Conservation (phyloP, 495 filamentous ascomycete species). For the Baudoinia panamericana region DNA sequence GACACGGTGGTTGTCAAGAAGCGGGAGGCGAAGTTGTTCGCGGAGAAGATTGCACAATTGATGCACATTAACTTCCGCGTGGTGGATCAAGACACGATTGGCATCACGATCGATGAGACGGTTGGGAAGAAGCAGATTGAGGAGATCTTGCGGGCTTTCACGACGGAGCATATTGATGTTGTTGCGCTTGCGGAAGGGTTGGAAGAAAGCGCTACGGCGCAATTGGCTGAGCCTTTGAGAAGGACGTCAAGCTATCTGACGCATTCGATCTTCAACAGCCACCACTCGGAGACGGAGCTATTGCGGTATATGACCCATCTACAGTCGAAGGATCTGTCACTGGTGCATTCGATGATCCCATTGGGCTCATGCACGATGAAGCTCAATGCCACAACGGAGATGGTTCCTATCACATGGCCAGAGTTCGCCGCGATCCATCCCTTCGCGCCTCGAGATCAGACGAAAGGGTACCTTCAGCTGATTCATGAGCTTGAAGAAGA, state of each 20-base stretch:
- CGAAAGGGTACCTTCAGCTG: slow-evolving; percentile 55
- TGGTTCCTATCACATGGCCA: slow-evolving; percentile 75
- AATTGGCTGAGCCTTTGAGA: slow-evolving; percentile 36
- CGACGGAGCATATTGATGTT: slow-evolving; percentile 22
- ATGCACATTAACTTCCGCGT: slow-evolving; percentile 51
- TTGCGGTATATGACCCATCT: slow-evolving; percentile 90
- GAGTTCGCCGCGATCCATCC: slow-evolving; percentile 84
- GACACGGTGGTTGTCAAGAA: slow-evolving; percentile 70
- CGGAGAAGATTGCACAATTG: slow-evolving; percentile 39
- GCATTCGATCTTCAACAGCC: slow-evolving; percentile 91
- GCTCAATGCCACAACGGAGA: slow-evolving; percentile 90
- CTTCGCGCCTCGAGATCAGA: slow-evolving; percentile 50
- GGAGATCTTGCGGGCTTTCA: slow-evolving; percentile 41
- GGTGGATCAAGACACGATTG: slow-evolving; percentile 46
- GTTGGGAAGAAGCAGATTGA: slow-evolving; percentile 47
- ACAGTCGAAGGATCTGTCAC: slow-evolving; percentile 87
- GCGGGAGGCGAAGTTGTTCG: slow-evolving; percentile 29
- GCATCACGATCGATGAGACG: slow-evolving; percentile 64
- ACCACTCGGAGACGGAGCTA: slow-evolving; percentile 94
- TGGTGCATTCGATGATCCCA: slow-evolving; percentile 97
- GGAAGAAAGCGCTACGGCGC: slow-evolving; percentile 9
- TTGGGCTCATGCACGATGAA: slow-evolving; percentile 99
- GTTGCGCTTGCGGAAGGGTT: slow-evolving; percentile 26
- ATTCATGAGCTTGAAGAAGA: slow-evolving; percentile 62
- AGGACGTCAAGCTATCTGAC: slow-evolving; percentile 68